Evolutionary conservation across 495 filamentous ascomycete species (phyloP).

Genomic region (Eremomyces bilateralis): DNA sequence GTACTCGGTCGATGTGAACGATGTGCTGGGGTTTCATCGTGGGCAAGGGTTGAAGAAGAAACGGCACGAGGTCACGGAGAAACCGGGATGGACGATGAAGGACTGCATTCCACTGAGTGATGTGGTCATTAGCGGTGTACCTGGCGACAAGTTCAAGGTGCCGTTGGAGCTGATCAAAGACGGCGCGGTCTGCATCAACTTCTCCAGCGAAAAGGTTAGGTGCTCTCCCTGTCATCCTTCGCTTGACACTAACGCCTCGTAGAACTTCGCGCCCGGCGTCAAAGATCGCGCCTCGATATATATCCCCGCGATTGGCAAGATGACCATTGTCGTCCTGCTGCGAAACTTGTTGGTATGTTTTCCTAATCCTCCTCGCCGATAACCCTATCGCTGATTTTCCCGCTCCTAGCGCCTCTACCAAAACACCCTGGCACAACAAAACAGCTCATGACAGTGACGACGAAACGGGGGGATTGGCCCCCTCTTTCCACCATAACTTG

Average conservation of each 20-base stretch:
- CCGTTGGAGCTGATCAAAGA: slow-evolving; percentile 60
- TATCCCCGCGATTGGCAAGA: slow-evolving; percentile 89
- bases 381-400: too few relatives aligned
- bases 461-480: too few relatives aligned
- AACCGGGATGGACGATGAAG: slow-evolving; percentile 49
- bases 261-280: slow-evolving; percentile 74
- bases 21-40: slow-evolving; percentile 78
- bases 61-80: slow-evolving; percentile 64
- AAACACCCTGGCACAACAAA: too few relatives aligned
- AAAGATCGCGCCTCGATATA: slow-evolving; percentile 94
- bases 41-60: slow-evolving; percentile 63
- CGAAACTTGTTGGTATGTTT: slow-evolving; percentile 63
- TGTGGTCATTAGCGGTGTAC: slow-evolving; percentile 90
- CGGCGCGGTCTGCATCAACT: slow-evolving; percentile 91
- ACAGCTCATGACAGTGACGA: too few relatives aligned
- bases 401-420: slow-evolving; percentile 1
- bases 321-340: slow-evolving; percentile 80
- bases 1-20: slow-evolving; percentile 81
- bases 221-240: neutral
- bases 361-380: too few relatives aligned
- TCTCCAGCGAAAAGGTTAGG: slow-evolving; percentile 67
- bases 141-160: slow-evolving; percentile 66
- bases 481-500: too few relatives aligned
- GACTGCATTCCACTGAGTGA: slow-evolving; percentile 72
- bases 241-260: slow-evolving; percentile 2